These are phyloP conservation scores for Daldinia grandis DNA, from an alignment of 495 filamentous ascomycete genomes.

Conservation along the genomic window DNA sequence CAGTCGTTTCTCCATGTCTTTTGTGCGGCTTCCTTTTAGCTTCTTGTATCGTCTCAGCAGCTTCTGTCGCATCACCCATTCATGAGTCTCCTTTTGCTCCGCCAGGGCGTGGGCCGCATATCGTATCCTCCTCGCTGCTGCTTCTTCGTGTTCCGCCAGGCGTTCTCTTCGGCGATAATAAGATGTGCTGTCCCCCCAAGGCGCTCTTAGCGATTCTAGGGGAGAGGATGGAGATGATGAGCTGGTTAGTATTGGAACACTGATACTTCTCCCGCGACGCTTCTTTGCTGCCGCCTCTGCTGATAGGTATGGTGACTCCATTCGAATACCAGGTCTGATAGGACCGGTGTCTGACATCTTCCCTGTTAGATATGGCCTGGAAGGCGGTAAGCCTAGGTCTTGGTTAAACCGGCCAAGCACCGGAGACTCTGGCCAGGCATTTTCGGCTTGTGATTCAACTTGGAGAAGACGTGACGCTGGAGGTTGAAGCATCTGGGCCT, in stretches of 20 bases:
- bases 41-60: slow-evolving; percentile 47
- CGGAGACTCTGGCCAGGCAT: slow-evolving; percentile 20
- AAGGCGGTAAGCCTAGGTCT: background rate
- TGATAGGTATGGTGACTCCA: slow-evolving; percentile 11
- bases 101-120: slow-evolving; percentile 27
- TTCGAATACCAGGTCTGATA: background rate
- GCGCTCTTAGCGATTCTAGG: slow-evolving; percentile 12
- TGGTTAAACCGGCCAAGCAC: slow-evolving; percentile 17
- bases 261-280: slow-evolving; percentile 15
- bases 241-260: slow-evolving; percentile 17
- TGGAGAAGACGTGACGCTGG: slow-evolving; percentile 19
- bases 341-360: slow-evolving; percentile 27
- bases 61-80: slow-evolving; percentile 34
- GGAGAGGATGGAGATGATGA: slow-evolving; percentile 13
- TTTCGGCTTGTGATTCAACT: background rate
- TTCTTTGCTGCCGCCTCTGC: slow-evolving; percentile 10
- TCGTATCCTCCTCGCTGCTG: slow-evolving; percentile 20
- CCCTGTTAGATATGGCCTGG: slow-evolving; percentile 3
- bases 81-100: slow-evolving; percentile 20
- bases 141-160: slow-evolving; percentile 29
- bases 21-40: slow-evolving; percentile 43
- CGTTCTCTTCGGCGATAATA: slow-evolving; percentile 30
- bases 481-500: slow-evolving; percentile 9
- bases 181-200: slow-evolving; percentile 26
- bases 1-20: slow-evolving; percentile 49